A percentile compares a stretch with the other conserved stretches of the same genome.
Conservation (phyloP, 2,329 filamentous ascomycete species). For the Paracoccidioides brasiliensis region DNA sequence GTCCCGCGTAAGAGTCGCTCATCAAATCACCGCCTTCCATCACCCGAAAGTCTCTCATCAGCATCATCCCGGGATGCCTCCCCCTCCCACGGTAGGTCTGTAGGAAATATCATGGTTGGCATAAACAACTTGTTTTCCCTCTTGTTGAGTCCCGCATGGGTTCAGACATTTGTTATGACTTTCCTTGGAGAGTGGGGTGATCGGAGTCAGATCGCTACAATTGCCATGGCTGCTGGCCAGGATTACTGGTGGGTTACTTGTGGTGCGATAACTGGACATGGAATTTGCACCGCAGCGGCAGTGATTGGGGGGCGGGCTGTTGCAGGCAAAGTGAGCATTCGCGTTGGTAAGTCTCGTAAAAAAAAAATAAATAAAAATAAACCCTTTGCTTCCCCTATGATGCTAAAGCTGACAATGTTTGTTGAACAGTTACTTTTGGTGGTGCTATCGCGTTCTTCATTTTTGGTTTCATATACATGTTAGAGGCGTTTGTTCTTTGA, state of each 20-base stretch:
- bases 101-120: slow-evolving; percentile 43
- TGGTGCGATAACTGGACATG: slow-evolving; percentile 76
- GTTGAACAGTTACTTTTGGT: slow-evolving; percentile 64
- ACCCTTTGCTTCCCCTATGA: background rate
- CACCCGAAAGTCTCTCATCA: slow-evolving; percentile 67
- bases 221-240: slow-evolving; percentile 95
- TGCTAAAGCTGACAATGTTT: background rate
- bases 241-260: slow-evolving; percentile 98
- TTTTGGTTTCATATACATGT: slow-evolving; percentile 83
- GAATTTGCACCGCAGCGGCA: slow-evolving; percentile 77
- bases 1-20: slow-evolving; percentile 55
- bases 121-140: slow-evolving; percentile 77
- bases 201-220: slow-evolving; percentile 92
- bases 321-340: slow-evolving; percentile 84
- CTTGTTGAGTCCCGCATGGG: slow-evolving; percentile 88
- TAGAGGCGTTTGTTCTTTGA: slow-evolving; percentile 57
- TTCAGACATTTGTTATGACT: slow-evolving; percentile 98
- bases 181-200: slow-evolving; percentile 98
- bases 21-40: slow-evolving; percentile 58
- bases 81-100: slow-evolving; percentile 33
- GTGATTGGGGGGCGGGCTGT: slow-evolving; percentile 87
- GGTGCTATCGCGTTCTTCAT: slow-evolving; percentile 80
- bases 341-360: slow-evolving; percentile 61
- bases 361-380: background rate
- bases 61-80: slow-evolving; percentile 52